A percentile compares a stretch with the other conserved stretches of the same genome.
These are phyloP conservation scores for Saccharomyces jurei DNA, from an alignment of 805 yeast species.

Conservation along the genomic window DNA sequence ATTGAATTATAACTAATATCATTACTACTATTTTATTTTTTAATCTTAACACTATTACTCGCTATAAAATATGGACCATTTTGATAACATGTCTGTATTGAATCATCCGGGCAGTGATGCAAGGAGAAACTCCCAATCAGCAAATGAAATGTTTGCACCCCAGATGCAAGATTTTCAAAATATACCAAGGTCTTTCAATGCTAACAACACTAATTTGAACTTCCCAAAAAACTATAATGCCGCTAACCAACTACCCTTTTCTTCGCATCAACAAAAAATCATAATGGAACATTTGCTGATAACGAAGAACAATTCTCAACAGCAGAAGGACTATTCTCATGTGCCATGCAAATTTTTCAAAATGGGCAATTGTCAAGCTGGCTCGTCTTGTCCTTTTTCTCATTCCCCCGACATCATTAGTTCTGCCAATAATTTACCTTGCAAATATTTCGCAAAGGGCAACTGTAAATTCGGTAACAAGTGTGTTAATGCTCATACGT, in stretches of 20 bases:
- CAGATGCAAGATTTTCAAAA: neutral
- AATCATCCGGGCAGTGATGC: neutral
- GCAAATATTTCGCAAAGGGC: conserved; percentile 94
- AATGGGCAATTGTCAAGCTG: conserved; percentile 95
- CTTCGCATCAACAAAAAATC: conserved; percentile 14
- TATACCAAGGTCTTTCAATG: neutral
- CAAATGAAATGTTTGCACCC: neutral
- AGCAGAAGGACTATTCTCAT: conserved; percentile 42
- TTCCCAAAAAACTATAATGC: neutral
- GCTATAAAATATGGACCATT: neutral
- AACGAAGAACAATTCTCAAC: conserved; percentile 20
- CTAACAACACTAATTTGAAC: neutral
- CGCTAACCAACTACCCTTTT: neutral
- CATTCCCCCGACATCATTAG: conserved; percentile 53
- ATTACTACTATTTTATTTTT: neutral
- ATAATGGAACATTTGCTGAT: conserved; percentile 23
- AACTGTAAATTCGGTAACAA: conserved; percentile 91
- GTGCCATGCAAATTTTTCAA: conserved; percentile 92
- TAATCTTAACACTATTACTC: neutral
- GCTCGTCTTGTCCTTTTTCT: conserved; percentile 82
- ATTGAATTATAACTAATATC: neutral
- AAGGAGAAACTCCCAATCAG: neutral
- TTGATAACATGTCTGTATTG: neutral
- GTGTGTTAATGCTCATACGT: conserved; percentile 87
- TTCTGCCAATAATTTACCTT: conserved; percentile 39